Evolutionary conservation across 108 stramenopile species (phyloP).

Genomic region (Seminavis robusta): DNA sequence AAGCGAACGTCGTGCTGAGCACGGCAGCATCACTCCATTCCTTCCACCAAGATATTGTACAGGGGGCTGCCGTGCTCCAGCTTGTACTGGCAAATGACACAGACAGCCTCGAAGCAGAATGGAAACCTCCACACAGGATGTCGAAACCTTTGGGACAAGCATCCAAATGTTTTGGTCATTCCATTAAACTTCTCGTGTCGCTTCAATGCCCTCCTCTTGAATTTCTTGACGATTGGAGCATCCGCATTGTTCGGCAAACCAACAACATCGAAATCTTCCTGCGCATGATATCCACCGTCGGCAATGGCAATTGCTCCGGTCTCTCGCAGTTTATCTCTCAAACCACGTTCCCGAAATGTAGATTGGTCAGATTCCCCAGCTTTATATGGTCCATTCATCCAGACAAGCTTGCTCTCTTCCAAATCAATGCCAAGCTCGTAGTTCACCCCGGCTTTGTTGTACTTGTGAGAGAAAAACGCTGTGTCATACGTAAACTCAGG

Average conservation of each 20-base stretch:
- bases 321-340: background rate
- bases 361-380: conserved; percentile 10
- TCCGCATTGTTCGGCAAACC: conserved; percentile 2
- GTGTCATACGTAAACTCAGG: conserved; percentile 3
- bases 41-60: conserved; percentile 9
- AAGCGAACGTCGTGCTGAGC: no score
- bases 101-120: conserved; percentile 15
- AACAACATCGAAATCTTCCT: background rate
- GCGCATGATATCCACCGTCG: conserved; percentile 2
- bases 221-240: background rate
- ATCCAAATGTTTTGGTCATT: conserved; percentile 10
- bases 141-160: conserved; percentile 7
- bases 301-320: background rate
- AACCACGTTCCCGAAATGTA: conserved; percentile 10
- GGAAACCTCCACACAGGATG: background rate
- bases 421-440: conserved; percentile 4
- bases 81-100: conserved; percentile 16
- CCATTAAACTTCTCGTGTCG: no score
- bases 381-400: conserved; percentile 25
- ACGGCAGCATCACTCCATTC: no score
- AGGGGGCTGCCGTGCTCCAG: conserved; percentile 10
- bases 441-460: background rate
- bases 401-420: background rate
- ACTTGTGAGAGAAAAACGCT: conserved; percentile 7
- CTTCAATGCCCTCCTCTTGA: conserved; percentile 10